phyloP scores from a whole-genome alignment of 2,329 filamentous ascomycete genomes.

The Epichloe elymi region DNA sequence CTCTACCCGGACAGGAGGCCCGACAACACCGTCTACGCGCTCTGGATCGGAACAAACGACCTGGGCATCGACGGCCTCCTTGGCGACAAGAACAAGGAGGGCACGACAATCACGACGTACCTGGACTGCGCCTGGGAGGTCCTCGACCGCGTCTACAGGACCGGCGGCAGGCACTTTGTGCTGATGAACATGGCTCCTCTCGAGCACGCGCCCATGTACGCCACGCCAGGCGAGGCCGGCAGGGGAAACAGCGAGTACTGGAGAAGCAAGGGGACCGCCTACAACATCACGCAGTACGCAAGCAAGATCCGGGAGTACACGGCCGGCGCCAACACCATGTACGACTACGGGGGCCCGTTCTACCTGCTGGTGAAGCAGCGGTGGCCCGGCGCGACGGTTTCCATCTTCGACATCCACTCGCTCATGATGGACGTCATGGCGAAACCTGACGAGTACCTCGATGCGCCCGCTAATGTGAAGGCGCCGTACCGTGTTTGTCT shows the following conservation, averaged over 20 bases:
- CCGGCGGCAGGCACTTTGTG: conserved; percentile 58
- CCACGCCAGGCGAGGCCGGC: conserved; percentile 4
- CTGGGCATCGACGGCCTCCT: conserved; percentile 54
- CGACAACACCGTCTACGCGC: conserved; percentile 54
- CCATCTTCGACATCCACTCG: conserved; percentile 53
- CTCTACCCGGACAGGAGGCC: conserved; percentile 29
- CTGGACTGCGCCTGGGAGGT: conserved; percentile 53
- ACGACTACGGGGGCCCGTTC: conserved; percentile 36
- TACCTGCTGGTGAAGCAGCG: conserved; percentile 28
- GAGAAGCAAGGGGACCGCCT: conserved; percentile 30
- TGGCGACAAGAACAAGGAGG: conserved; percentile 45
- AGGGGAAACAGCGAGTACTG: conserved; percentile 25
- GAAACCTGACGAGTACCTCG: conserved; percentile 47
- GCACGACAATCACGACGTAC: conserved; percentile 50
- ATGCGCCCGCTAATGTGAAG: conserved; percentile 48
- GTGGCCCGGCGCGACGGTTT: conserved; percentile 47
- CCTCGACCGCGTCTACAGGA: conserved; percentile 49
- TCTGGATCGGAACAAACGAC: conserved; percentile 78
- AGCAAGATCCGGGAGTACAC: conserved; percentile 34
- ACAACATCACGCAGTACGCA: conserved; percentile 34
- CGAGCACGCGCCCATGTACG: conserved; percentile 55
- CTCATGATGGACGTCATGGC: conserved; percentile 53
- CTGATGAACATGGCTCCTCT: conserved; percentile 58
- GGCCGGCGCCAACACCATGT: conserved; percentile 34
- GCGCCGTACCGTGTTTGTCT: conserved; percentile 44